Evolutionary conservation across 2,329 filamentous ascomycete species (phyloP).

Genomic region (Aaosphaeria arxii): DNA sequence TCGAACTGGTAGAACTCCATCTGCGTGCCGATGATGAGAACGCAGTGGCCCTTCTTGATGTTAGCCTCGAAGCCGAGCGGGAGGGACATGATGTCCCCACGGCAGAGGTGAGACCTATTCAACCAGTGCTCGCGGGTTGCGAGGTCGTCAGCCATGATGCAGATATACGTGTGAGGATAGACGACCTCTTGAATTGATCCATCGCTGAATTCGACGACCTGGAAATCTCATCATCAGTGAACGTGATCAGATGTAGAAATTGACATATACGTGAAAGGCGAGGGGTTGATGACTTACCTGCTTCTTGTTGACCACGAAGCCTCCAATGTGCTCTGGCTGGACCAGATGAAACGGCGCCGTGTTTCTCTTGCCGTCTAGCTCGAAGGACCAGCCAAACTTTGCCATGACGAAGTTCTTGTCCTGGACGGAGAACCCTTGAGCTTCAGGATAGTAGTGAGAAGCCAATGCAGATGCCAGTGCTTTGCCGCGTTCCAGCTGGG

Average conservation of each 20-base stretch:
- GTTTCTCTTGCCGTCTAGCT: not conserved
- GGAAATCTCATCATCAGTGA: no score
- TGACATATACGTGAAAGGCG: no score
- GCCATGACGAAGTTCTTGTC: conserved; percentile 7
- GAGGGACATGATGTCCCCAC: conserved; percentile 18
- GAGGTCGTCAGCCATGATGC: conserved; percentile 23
- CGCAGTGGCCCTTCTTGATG: conserved; percentile 14
- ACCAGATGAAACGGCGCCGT: conserved; percentile 7
- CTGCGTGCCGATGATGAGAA: conserved; percentile 20
- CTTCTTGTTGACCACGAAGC: conserved; percentile 15
- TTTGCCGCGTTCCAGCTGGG: conserved; percentile 8
- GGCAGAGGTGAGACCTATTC: conserved; percentile 5
- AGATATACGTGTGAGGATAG: conserved; percentile 17
- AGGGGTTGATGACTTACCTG: not conserved
- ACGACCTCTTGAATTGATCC: not conserved
- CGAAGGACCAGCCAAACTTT: conserved; percentile 5
- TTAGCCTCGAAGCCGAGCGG: conserved; percentile 11
- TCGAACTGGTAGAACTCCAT: conserved; percentile 24
- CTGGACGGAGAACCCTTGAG: conserved; percentile 14
- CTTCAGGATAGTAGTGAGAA: conserved; percentile 19
- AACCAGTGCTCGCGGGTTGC: conserved; percentile 7
- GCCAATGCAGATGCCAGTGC: conserved; percentile 14
- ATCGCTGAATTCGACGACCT: not conserved
- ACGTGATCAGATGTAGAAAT: no score
- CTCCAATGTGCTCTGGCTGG: conserved; percentile 14